A percentile compares a stretch with the other conserved stretches of the same genome.
Conservation (phyloP, 495 filamentous ascomycete genomes). For the Xylaria intraflava region DNA sequence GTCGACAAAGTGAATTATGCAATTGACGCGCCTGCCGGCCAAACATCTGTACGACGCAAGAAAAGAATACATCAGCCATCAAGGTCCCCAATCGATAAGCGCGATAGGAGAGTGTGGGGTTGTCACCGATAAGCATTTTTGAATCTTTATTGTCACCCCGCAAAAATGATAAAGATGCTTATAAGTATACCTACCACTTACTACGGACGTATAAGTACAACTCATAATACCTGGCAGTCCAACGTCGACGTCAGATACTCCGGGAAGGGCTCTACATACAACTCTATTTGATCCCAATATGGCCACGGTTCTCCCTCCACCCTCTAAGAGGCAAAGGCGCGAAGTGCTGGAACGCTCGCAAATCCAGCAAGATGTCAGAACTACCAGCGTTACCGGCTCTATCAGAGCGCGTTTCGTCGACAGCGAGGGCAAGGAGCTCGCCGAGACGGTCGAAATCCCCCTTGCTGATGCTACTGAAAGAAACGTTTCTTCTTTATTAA, state of each 20-base stretch:
- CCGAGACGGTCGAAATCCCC: conserved; percentile 66
- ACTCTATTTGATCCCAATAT: conserved; percentile 41
- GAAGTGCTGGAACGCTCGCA: conserved; percentile 64
- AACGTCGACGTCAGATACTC: background rate
- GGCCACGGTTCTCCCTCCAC: conserved; percentile 84
- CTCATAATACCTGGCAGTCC: background rate
- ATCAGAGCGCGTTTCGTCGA: conserved; percentile 86
- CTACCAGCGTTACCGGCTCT: conserved; percentile 64
- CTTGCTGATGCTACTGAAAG: conserved; percentile 81
- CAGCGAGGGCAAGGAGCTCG: conserved; percentile 59
- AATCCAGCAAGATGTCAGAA: conserved; percentile 69
- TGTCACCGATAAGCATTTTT: conserved; percentile 19
- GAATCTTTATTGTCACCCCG: conserved; percentile 12
- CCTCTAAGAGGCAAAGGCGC: conserved; percentile 80
- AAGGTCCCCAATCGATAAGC: conserved; percentile 11
- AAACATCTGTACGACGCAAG: too few species aligned
- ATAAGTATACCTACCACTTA: too few species aligned
- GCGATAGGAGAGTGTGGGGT: conserved; percentile 10
- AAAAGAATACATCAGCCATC: background rate
- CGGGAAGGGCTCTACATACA: background rate
- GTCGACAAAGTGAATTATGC: too few species aligned
- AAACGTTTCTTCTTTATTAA: conserved; percentile 86
- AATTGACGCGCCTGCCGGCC: too few species aligned
- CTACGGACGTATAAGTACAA: too few species aligned
- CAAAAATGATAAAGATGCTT: conserved; percentile 4